Evolutionary conservation across 2,329 filamentous ascomycete species (phyloP), one percentile per base, ranked within the genome.

Genomic region (Arthrobotrys sinensis): DNA sequence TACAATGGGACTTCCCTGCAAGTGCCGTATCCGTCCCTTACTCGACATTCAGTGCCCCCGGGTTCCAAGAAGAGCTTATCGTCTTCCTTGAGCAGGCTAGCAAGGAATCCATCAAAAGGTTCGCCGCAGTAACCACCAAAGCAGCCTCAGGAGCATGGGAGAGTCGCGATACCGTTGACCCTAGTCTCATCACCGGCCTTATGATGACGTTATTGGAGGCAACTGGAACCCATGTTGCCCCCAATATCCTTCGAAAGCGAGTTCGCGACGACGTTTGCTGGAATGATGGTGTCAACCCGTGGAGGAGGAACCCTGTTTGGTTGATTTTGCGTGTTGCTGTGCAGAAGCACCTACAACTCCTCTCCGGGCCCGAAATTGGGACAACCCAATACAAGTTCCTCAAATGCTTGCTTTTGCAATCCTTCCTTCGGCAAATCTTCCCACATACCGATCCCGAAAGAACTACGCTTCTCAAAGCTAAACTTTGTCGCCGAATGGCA

Each of bases 231-330:
- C 80, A 84, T 0, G 73, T 84, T 0, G 67, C 83, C 0, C 83
- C 86, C 0, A 80, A 83, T 0, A 24, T 85, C 0, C 81, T 91
- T 0, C 84, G 84, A 0, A 93, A 93, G 81, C 85, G 87, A 1
- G 86, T 92, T 0, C 86, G 89, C 0, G 91, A 92, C 62, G 90
- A 91, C n/a, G 87, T 91, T 0, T 86, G 85, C 11, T 87, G 88
- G 82, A 81, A 83, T 0, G 81, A 86, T 0, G 83, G 82, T 1
- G 82, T 86, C 0, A 81, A 85, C 0, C 90, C 90, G 0, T 93
- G 91, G 90, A 85, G 91, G 16, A 85, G 91, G 43, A 87, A 87
- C 1, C 86, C 91, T 0, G 86, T 88, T 63, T 93, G 90, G 88
- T 86, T 93, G 0, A 84, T 90, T 0, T 82, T 92, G 3, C 88